Conservation (phyloP, 768 basidiomycete genomes). For the Pholiota microspora region DNA sequence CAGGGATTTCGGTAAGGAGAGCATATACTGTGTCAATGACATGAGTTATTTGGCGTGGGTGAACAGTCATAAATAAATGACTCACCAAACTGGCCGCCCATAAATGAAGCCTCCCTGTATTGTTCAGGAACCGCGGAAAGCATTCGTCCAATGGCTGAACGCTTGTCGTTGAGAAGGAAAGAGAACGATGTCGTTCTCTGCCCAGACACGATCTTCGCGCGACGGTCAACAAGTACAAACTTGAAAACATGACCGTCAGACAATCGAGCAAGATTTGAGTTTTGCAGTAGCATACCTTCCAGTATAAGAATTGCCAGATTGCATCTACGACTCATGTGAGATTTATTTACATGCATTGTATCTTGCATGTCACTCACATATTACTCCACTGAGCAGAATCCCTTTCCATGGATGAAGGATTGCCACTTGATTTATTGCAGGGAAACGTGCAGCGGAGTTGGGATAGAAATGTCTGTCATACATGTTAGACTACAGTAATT, state of each 20-base stretch:
- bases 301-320: constrained; percentile 91
- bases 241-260: constrained; percentile 23
- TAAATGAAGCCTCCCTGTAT: constrained; percentile 72
- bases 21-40: constrained; percentile 60
- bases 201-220: constrained; percentile 88
- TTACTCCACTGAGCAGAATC: constrained; percentile 74
- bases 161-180: constrained; percentile 85
- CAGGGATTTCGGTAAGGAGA: constrained; percentile 82
- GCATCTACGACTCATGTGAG: constrained; percentile 54
- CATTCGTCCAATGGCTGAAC: constrained; percentile 73
- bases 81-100: constrained; percentile 62
- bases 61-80: not conserved
- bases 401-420: constrained; percentile 69
- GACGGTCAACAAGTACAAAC: constrained; percentile 87
- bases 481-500: not conserved
- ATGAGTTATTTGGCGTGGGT: not conserved
- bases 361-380: constrained; percentile 59
- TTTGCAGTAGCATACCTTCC: constrained; percentile 57
- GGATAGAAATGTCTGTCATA: constrained; percentile 81
- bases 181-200: constrained; percentile 90
- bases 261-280: not conserved
- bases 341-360: constrained; percentile 1
- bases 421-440: constrained; percentile 72
- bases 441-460: constrained; percentile 76
- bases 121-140: constrained; percentile 58